Percentiles rank a stretch among this genome's conserved stretches.
phyloP scores from a whole-genome alignment of 805 yeast genomes.

The Lipomyces chichibuensis region DNA sequence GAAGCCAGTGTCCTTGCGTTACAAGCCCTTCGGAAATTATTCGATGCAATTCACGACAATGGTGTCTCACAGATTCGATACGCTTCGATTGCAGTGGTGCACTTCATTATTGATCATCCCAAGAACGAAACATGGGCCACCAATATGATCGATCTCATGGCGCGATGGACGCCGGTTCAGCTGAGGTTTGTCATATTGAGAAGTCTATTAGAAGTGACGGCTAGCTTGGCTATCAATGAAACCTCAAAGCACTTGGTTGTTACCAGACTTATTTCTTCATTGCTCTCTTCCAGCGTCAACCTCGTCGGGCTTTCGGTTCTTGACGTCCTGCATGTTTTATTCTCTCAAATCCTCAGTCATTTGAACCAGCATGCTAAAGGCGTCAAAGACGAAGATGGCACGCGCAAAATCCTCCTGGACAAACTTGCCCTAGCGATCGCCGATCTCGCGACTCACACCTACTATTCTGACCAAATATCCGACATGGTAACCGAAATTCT shows the following conservation, averaged over 20 bases:
- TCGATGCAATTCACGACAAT: constrained; percentile 57
- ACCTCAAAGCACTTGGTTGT: constrained; percentile 46
- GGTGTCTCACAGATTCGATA: constrained; percentile 58
- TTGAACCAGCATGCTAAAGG: constrained; percentile 40
- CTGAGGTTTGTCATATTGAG: constrained; percentile 66
- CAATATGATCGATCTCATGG: constrained; percentile 62
- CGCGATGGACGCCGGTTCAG: constrained; percentile 81
- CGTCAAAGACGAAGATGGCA: constrained; percentile 6
- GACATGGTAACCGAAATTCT: constrained; percentile 75
- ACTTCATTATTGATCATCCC: constrained; percentile 47
- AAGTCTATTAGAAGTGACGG: constrained; percentile 38
- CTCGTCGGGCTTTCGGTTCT: constrained; percentile 85
- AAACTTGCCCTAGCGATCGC: constrained; percentile 63
- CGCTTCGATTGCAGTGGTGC: constrained; percentile 58
- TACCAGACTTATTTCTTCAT: constrained; percentile 55
- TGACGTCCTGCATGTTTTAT: constrained; percentile 53
- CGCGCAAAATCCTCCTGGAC: constrained; percentile 43
- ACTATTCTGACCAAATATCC: constrained; percentile 82
- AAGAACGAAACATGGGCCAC: constrained; percentile 55
- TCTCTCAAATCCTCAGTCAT: constrained; percentile 42
- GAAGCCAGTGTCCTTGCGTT: constrained; percentile 31
- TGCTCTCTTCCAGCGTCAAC: constrained; percentile 76
- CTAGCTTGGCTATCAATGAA: constrained; percentile 28
- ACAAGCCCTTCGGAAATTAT: constrained; percentile 59
- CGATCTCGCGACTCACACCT: constrained; percentile 73